Evolutionary conservation across 208 protist genomes (phyloP), one percentile per base, ranked within the genome.

Genomic region (Trypanosoma rangeli): DNA sequence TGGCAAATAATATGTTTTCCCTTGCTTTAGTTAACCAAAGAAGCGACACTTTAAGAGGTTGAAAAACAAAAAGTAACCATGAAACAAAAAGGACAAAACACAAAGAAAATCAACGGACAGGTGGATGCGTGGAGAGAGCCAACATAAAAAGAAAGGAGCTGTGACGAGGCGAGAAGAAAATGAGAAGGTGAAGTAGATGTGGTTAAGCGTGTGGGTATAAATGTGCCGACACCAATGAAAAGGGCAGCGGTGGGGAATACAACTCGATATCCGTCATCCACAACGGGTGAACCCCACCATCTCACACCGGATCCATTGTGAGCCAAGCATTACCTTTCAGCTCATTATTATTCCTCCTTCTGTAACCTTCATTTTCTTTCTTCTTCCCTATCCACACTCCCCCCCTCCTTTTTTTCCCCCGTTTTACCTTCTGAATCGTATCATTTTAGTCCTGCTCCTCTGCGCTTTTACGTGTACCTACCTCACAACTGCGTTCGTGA

Each of bases 401-500:
- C n/a, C 4, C 9, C 24, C n/a, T 55, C 31, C 2, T 58, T 35
- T 1, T 58, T 58, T 35, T 58, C n/a, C n/a, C n/a, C n/a, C n/a
- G n/a, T 35, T 35, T 58, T 58, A n/a, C 24, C 26, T 58, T 12
- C 5, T 52, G 15, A 52, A 26, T 52, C 48, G 9, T 8, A 5
- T 52, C 20, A 52, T 52, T 24, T 24, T 52, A 10, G 20, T 10
- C n/a, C 1, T 52, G 15, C 48, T 52, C n/a, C 9, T 4, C 15
- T 26, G 5, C 46, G 33, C 29, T 62, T 62, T 28, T 9, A 28
- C 48, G 42, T 46, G 8, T 46, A 3, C 8, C 12, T 78, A 85
- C 64, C 79, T 82, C 20, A 85, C 83, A 9, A 69, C 46, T 44
- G 73, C 76, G 61, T 89, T 81, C 24, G 54, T 65, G 46, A 78